Conservation (phyloP, 2,329 filamentous ascomycete species). For the Colletotrichum chrysophilum region DNA sequence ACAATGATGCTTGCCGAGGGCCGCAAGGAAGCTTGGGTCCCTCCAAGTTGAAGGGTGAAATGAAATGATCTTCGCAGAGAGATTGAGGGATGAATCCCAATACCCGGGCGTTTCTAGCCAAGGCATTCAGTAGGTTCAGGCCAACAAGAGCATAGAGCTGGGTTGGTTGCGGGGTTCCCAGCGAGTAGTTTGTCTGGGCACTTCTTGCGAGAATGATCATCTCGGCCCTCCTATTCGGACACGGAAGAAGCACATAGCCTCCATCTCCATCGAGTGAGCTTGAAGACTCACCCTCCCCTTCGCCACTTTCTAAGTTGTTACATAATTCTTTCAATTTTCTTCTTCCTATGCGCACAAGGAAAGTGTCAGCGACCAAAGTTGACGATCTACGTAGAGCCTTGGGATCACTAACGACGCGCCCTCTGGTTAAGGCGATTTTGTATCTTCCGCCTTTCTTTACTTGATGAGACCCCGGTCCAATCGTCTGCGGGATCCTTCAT, state of each 20-base stretch:
- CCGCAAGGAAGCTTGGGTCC: constrained; percentile 16
- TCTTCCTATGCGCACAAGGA: not conserved
- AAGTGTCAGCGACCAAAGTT: not conserved
- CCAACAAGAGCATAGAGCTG: constrained; percentile 10
- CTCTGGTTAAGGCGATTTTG: constrained; percentile 15
- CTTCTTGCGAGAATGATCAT: not conserved
- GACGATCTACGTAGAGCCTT: not conserved
- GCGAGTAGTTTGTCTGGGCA: not conserved
- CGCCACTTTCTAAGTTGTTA: not conserved
- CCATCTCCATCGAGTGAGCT: not conserved
- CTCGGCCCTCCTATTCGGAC: not conserved
- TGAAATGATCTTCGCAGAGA: constrained; percentile 19
- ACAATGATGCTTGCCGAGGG: not conserved
- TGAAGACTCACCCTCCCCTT: not conserved
- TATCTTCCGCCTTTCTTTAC: constrained; percentile 4
- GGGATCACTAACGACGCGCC: not conserved
- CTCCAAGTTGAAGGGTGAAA: constrained; percentile 7
- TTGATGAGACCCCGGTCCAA: constrained; percentile 4
- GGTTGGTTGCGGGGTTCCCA: constrained; percentile 2
- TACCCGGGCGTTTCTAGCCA: constrained; percentile 9
- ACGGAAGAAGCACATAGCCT: not conserved
- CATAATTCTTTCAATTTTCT: not conserved
- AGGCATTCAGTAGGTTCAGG: constrained; percentile 20
- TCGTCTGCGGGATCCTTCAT: not conserved
- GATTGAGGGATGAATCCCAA: constrained; percentile 10